Evolutionary conservation across 768 basidiomycete species (phyloP), one percentile per base, ranked within the genome.

Genomic region (Hericium rajendrae): DNA sequence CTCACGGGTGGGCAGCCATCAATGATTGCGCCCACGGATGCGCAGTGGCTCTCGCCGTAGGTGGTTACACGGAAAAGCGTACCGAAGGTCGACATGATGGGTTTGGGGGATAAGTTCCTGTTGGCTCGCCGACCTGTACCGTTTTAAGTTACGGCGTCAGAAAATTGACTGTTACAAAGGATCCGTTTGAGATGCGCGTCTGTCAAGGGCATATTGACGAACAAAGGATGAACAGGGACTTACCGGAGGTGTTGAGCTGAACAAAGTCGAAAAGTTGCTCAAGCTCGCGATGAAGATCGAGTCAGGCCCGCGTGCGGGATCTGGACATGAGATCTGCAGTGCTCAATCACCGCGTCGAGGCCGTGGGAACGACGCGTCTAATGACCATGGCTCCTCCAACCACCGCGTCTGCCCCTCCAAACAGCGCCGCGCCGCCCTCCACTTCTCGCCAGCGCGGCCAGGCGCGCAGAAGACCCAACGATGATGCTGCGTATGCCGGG

Each of bases 21-120:
- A 65, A 99, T 84, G 71, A 99, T 97, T 38, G 91, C 93, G 13
- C 97, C 97, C 38, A 98, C 97, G 13, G 92, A 94, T 32, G 90
- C 83, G 69, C 97, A 97, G 70, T 99, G 97, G 61, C 90, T 93
- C 76, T 99, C 97, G 58, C 97, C 97, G 68, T 90, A 99, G 62
- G 97, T 99, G 54, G 94, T 94, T 26, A 99, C 97, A 50, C 92
- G 82, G 76, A 91, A 99, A 40, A 91, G 76, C 24, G 78, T 82
- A 22, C 97, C 97, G 72, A 88, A 99, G 55, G 94, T 90, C 22
- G 93, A 95, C 97, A 99, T 97, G 59, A 40, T 46, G 39, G n/a
- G 39, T 43, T 38, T 60, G 59, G 24, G 26, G 26, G 26, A 20
- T 51, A 5, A 28, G 9, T 32, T 32, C 32, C 32, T 32, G 32